phyloP scores from a whole-genome alignment of 2,329 filamentous ascomycete genomes.

The Colletotrichum liaoningense region DNA sequence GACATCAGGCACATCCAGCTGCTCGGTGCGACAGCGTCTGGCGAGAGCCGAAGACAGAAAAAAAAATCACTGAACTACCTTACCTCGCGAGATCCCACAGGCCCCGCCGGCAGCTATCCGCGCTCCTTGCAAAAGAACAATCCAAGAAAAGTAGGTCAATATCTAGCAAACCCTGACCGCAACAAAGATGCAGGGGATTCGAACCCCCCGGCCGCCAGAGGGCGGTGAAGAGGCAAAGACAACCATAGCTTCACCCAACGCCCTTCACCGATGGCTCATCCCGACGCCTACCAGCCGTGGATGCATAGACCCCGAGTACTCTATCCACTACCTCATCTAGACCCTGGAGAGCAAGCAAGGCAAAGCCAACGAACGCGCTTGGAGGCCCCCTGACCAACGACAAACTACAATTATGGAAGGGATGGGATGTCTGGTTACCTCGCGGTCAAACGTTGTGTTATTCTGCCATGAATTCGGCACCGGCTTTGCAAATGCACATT shows the following conservation, averaged over 20 bases:
- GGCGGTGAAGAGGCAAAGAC: conserved; percentile 26
- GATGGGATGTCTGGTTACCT: conserved; percentile 2
- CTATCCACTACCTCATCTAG: neutral
- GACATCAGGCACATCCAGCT: neutral
- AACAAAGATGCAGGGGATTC: conserved; percentile 9
- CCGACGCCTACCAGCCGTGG: conserved; percentile 10
- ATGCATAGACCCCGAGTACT: neutral
- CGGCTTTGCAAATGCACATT: neutral
- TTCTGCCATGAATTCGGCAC: neutral
- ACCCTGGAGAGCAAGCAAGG: neutral
- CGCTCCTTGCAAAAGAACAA: neutral
- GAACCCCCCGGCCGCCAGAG: conserved; percentile 18
- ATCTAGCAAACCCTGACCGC: neutral
- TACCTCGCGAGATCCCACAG: neutral
- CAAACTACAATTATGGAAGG: neutral
- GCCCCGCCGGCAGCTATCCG: neutral
- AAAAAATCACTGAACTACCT: neutral
- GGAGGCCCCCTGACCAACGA: neutral
- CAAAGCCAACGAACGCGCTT: neutral
- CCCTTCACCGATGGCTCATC: conserved; percentile 27
- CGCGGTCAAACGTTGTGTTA: neutral
- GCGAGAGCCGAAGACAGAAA: neutral
- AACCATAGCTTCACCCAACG: neutral
- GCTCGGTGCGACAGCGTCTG: conserved; percentile 14
- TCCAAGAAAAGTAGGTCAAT: neutral